These are phyloP conservation scores for Phaeosphaeriaceae sp. DNA, from an alignment of 2,329 filamentous ascomycete genomes.

Conservation along the genomic window DNA sequence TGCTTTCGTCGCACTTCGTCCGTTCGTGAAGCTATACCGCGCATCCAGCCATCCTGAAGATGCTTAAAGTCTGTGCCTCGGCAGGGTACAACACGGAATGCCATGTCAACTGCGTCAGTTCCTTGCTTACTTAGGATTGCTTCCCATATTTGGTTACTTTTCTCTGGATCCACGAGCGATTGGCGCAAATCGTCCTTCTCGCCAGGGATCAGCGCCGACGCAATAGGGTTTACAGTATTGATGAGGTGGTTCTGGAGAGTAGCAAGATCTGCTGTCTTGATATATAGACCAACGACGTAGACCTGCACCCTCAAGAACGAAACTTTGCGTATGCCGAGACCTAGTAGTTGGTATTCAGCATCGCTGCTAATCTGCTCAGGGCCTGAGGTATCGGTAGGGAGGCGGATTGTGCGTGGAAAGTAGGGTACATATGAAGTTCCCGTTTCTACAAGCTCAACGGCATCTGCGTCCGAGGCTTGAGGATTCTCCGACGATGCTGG, in stretches of 20 bases:
- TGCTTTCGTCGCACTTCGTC: slow-evolving; percentile 55
- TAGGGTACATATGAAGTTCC: slow-evolving; percentile 79
- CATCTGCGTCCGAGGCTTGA: slow-evolving; percentile 53
- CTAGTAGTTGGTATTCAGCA: slow-evolving; percentile 83
- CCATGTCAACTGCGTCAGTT: slow-evolving; percentile 66
- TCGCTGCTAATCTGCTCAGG: slow-evolving; percentile 32
- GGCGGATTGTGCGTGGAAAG: slow-evolving; percentile 75
- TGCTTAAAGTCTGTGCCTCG: slow-evolving; percentile 94
- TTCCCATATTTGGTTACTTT: slow-evolving; percentile 77
- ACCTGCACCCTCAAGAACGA: slow-evolving; percentile 90
- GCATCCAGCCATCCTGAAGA: slow-evolving; percentile 87
- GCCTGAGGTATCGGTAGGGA: slow-evolving; percentile 57
- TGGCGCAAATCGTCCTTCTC: slow-evolving; percentile 78
- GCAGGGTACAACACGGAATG: slow-evolving; percentile 86
- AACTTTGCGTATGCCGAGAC: slow-evolving; percentile 85
- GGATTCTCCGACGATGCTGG: slow-evolving; percentile 40
- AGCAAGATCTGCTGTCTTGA: slow-evolving; percentile 82
- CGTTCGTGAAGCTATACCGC: slow-evolving; percentile 78
- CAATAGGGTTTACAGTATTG: slow-evolving; percentile 74
- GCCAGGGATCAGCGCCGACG: slow-evolving; percentile 80
- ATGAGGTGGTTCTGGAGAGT: slow-evolving; percentile 80
- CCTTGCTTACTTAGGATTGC: slow-evolving; percentile 66
- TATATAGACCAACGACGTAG: slow-evolving; percentile 92
- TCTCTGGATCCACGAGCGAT: slow-evolving; percentile 70
- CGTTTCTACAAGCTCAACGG: slow-evolving; percentile 77